phyloP scores from a whole-genome alignment of 1,139 yeast species.

The Suhomyces terraborum region DNA sequence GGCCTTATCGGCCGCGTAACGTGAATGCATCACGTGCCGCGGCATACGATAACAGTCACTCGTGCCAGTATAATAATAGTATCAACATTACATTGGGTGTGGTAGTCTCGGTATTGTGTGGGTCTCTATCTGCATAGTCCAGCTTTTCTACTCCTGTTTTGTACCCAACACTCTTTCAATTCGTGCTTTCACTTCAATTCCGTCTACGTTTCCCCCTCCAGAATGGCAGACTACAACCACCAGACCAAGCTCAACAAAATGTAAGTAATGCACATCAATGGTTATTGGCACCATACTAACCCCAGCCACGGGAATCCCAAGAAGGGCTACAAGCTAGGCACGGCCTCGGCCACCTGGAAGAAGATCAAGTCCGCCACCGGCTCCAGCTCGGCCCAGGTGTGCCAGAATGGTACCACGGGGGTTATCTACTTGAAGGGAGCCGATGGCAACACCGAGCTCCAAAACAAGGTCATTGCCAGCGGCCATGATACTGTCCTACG shows the following conservation, averaged over 20 bases:
- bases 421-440: not conserved
- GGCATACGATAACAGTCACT: slow-evolving; percentile 12
- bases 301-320: slow-evolving; percentile 22
- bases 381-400: slow-evolving; percentile 2
- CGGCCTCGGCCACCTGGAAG: slow-evolving; percentile 49
- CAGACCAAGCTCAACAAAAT: slow-evolving; percentile 18
- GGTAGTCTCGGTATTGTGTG: slow-evolving; percentile 6
- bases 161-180: not conserved
- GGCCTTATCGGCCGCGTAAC: not conserved
- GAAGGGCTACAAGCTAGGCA: slow-evolving; percentile 42
- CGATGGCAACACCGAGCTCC: not conserved
- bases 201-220: too few relatives aligned
- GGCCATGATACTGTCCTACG: not conserved
- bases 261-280: slow-evolving; percentile 15
- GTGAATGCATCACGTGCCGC: slow-evolving; percentile 8
- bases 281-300: slow-evolving; percentile 14
- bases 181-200: not conserved
- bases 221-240: slow-evolving; percentile 17
- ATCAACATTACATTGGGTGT: not conserved
- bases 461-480: not conserved
- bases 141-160: slow-evolving; percentile 1
- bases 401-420: not conserved
- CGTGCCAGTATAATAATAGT: not conserved
- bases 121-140: slow-evolving; percentile 1
- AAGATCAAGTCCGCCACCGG: slow-evolving; percentile 41